Conservation (phyloP, 257 asterid genomes). For the Echites panduratus region DNA sequence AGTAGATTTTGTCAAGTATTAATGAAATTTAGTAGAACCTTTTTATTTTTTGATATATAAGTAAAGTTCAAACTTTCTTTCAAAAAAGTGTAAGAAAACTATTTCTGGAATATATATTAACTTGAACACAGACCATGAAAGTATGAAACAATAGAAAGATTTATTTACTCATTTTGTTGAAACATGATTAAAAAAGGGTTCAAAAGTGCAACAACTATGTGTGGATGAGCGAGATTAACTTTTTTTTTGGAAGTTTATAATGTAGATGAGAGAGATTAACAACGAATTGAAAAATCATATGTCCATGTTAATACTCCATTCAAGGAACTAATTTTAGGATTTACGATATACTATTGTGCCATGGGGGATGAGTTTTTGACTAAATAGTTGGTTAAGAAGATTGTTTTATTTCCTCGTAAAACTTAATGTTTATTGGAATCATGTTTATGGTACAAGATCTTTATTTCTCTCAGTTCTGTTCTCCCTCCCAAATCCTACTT, state of each 20-base stretch:
- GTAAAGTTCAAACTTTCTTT: neutral
- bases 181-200: neutral
- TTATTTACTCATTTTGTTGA: neutral
- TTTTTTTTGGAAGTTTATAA: neutral
- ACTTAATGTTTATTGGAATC: neutral
- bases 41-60: neutral
- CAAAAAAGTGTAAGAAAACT: neutral
- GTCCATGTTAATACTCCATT: neutral
- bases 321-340: neutral
- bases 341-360: neutral
- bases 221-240: neutral
- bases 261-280: neutral
- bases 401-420: neutral
- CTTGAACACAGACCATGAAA: neutral
- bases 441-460: conserved; percentile 3
- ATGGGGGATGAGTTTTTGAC: neutral
- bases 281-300: neutral
- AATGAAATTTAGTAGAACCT: neutral
- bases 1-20: neutral
- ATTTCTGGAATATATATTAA: neutral
- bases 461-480: neutral
- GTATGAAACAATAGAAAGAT: neutral
- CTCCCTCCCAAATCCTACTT: neutral
- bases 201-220: neutral
- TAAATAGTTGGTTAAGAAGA: neutral